Conservation (phyloP, 2,329 filamentous ascomycete genomes). For the Dactylellina parvicollis region DNA sequence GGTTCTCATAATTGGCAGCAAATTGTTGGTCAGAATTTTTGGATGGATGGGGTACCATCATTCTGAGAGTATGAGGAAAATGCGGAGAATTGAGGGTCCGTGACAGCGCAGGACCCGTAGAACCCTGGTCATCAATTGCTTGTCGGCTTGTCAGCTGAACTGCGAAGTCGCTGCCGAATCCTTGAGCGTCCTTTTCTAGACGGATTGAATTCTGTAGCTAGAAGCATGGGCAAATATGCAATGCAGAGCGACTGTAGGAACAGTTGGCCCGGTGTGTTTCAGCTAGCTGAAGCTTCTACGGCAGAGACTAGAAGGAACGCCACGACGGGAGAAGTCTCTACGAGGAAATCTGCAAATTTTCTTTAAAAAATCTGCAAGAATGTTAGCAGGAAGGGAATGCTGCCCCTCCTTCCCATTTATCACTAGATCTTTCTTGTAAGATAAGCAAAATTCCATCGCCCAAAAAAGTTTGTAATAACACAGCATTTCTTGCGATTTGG, state of each 20-base stretch:
- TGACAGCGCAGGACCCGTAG: slow-evolving; percentile 5
- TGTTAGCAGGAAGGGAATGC: background rate
- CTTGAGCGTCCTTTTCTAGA: slow-evolving; percentile 1
- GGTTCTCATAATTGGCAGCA: background rate
- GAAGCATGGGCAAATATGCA: slow-evolving; percentile 13
- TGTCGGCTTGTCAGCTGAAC: slow-evolving; percentile 40
- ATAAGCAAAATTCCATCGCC: slow-evolving; percentile 6
- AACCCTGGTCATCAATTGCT: slow-evolving; percentile 3
- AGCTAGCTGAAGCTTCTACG: slow-evolving; percentile 21
- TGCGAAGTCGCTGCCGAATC: slow-evolving; percentile 26
- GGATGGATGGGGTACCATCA: background rate
- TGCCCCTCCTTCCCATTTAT: slow-evolving; percentile 6
- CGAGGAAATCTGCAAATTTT: background rate
- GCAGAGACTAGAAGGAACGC: background rate
- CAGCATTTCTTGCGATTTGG: slow-evolving; percentile 14
- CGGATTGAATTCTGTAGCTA: background rate
- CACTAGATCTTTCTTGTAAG: background rate
- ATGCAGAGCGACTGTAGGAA: slow-evolving; percentile 17
- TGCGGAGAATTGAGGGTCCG: slow-evolving; percentile 37
- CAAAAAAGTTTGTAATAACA: slow-evolving; percentile 4
- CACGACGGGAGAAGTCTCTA: slow-evolving; percentile 23
- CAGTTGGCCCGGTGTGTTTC: background rate
- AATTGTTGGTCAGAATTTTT: background rate
- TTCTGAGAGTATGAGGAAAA: background rate
- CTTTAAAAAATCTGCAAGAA: background rate